Conservation (phyloP, 1,284 basidiomycete genomes). For the Cryptococcus sp. region DNA sequence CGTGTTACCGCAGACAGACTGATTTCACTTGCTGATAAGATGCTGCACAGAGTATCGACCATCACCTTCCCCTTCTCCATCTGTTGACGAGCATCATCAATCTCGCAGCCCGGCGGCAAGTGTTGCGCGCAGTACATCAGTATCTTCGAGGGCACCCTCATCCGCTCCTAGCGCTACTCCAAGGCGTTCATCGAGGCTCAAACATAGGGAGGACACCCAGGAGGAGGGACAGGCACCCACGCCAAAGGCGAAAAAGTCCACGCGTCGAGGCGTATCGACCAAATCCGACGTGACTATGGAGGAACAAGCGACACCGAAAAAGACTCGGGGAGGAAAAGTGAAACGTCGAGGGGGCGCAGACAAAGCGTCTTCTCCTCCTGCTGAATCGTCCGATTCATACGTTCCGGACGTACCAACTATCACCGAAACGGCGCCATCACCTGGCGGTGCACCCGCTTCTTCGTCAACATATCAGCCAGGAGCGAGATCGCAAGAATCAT, state of each 20-base stretch:
- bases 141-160: conserved; percentile 3
- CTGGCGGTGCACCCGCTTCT: conserved; percentile 18
- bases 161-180: conserved; percentile 32
- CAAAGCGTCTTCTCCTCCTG: conserved; percentile 26
- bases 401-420: conserved; percentile 34
- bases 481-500: conserved; percentile 31
- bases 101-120: conserved; percentile 12
- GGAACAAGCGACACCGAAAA: conserved; percentile 17
- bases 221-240: conserved; percentile 27
- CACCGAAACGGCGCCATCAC: conserved; percentile 46
- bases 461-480: conserved; percentile 32
- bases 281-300: conserved; percentile 16
- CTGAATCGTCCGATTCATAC: conserved; percentile 5
- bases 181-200: conserved; percentile 38
- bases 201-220: conserved; percentile 17
- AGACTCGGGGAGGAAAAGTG: conserved; percentile 20
- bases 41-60: conserved; percentile 17
- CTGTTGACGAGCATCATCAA: conserved; percentile 4
- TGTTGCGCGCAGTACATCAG: too few relatives aligned
- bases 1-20: conserved; percentile 3
- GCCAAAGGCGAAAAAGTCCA: conserved; percentile 21
- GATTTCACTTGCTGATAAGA: not conserved
- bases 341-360: conserved; percentile 24
- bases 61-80: conserved; percentile 20
- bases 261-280: conserved; percentile 19